Base-by-base conservation (phyloP, 495 filamentous ascomycete species). In the Filosporella fistucella region DNA sequence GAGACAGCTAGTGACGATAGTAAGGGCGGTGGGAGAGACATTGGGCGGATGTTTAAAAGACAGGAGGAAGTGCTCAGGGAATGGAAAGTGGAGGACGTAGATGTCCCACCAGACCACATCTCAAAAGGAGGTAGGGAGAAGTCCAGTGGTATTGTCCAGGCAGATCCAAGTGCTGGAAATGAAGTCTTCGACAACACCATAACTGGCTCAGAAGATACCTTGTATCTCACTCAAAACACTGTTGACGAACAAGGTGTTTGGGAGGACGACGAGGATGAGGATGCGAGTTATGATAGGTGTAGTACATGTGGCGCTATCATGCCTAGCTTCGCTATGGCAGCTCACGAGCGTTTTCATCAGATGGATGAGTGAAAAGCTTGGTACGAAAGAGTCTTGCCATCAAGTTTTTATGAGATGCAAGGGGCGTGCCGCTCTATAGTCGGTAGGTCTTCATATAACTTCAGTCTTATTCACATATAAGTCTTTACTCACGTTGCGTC, bases 281-380 rank as follows among this genome's bases (percentile, higher is more conserved):
- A 41, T 22, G 45, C 40, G 29, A 47, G 47, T 16, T 34, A 43
- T n/a, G 55, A 60, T 47, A 56, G 55, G 7, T 91, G 88, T 60
- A 54, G 54, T 0, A 51, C 63, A 5, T 93, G 88, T 60, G 82
- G 80, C 10, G 75, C 76, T 13, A 52, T 64, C 4, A 81, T 93
- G 45, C 88, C 88, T 0, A 50, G 67, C 11, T 93, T 91, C 65
- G 89, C 88, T 6, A 73, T 82, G 58, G 52, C 71, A 16, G 88
- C 88, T 3, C 89, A 95, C 64, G 65, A 74, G 51, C 68, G 84
- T 42, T 95, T 81, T 56, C 89, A 95, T 66, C 41, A 18, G 29
- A 38, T 57, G 18, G 54, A 41, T 17, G 35, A 47, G 37, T 45
- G 23, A 47, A 9, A 21, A 42, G 16, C 34, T 40, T 13, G 16